phyloP scores from a whole-genome alignment of 768 basidiomycete genomes.

The Goffeauzyma gilvescens region DNA sequence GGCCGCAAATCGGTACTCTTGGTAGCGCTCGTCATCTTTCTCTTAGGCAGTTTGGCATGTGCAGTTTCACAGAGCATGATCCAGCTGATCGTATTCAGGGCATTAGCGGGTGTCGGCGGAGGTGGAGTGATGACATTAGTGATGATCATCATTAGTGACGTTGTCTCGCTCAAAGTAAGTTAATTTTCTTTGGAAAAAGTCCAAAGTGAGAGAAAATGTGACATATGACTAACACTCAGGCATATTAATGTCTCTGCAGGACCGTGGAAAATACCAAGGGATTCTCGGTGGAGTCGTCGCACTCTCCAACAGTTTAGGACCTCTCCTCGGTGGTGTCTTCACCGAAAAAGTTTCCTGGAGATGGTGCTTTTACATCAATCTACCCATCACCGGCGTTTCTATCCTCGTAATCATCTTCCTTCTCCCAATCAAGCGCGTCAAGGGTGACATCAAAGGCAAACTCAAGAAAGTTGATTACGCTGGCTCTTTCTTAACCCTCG shows the following conservation, averaged over 20 bases:
- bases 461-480: constrained; percentile 47
- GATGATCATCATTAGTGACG: constrained; percentile 49
- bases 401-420: constrained; percentile 44
- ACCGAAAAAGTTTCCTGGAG: constrained; percentile 45
- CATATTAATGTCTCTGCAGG: too few relatives aligned
- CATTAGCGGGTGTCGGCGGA: constrained; percentile 48
- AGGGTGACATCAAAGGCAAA: constrained; percentile 46
- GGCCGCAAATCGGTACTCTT: constrained; percentile 44
- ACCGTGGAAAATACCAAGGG: constrained; percentile 53
- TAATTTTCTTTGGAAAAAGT: too few relatives aligned
- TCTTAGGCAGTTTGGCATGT: constrained; percentile 47
- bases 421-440: constrained; percentile 51
- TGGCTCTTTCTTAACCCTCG: constrained; percentile 43
- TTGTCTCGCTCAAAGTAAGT: constrained; percentile 50
- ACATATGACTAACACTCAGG: not conserved
- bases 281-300: constrained; percentile 47
- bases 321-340: constrained; percentile 48
- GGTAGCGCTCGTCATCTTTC: constrained; percentile 44
- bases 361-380: constrained; percentile 59
- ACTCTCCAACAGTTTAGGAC: constrained; percentile 48
- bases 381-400: constrained; percentile 43
- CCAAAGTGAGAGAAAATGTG: too few relatives aligned
- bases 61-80: constrained; percentile 49
- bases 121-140: constrained; percentile 51
- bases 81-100: constrained; percentile 48